Evolutionary conservation across 345 rosid genomes (phyloP).

Genomic region (Eutrema yunnanense): DNA sequence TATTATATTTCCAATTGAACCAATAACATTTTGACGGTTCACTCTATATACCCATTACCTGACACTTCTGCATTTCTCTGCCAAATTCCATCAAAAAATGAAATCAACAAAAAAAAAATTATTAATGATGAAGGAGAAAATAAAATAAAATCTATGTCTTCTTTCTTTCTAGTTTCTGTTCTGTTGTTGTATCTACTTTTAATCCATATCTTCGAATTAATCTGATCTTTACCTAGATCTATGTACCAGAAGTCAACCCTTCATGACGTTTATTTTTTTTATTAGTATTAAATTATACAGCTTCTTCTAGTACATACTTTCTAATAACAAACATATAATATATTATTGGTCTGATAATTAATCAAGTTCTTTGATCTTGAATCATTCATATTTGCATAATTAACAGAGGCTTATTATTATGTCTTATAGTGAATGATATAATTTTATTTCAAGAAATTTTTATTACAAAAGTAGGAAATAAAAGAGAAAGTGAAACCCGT

Average conservation of each 20-base stretch:
- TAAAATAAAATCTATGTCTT: neutral
- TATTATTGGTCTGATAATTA: conserved; percentile 1
- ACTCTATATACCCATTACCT: conserved; percentile 27
- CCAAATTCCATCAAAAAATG: conserved; percentile 14
- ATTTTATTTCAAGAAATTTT: neutral
- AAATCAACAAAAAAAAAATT: neutral
- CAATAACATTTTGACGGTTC: conserved; percentile 31
- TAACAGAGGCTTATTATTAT: neutral
- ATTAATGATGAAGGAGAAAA: neutral
- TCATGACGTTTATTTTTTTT: conserved; percentile 19
- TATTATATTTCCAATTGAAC: neutral
- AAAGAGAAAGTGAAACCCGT: conserved; percentile 37
- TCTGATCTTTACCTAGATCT: conserved; percentile 26
- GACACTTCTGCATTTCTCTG: conserved; percentile 31
- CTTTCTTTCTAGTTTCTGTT: conserved; percentile 16
- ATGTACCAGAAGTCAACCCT: conserved; percentile 31
- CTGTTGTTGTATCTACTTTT: conserved; percentile 33
- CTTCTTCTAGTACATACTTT: conserved; percentile 26
- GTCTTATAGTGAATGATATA: neutral
- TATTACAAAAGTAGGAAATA: neutral
- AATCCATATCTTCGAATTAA: conserved; percentile 20
- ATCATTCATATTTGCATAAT: conserved; percentile 12
- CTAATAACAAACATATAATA: conserved; percentile 1
- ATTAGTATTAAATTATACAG: conserved; percentile 11
- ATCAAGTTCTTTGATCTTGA: conserved; percentile 17